phyloP scores from a whole-genome alignment of 2,329 filamentous ascomycete genomes.

The Colletotrichum abscissum region DNA sequence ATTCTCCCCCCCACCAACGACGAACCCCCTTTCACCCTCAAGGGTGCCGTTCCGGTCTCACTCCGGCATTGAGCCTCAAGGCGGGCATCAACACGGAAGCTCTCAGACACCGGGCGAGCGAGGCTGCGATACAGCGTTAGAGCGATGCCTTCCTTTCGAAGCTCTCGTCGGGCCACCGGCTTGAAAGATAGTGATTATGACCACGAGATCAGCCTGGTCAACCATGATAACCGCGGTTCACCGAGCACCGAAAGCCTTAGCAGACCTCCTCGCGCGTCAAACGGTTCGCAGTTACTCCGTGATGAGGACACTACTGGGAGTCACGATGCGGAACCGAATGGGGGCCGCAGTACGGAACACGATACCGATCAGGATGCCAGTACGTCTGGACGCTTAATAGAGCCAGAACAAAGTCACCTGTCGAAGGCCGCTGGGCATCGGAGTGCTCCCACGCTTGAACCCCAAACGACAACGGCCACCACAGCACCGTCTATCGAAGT shows the following conservation, averaged over 20 bases:
- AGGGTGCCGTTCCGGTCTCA: not conserved
- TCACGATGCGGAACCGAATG: not conserved
- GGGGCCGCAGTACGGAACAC: not conserved
- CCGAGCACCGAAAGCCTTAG: slow-evolving; percentile 20
- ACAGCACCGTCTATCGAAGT: slow-evolving; percentile 35
- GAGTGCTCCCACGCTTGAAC: not conserved
- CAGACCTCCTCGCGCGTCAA: slow-evolving; percentile 21
- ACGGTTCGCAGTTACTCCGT: slow-evolving; percentile 23
- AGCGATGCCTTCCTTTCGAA: slow-evolving; percentile 53
- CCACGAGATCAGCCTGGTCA: slow-evolving; percentile 77
- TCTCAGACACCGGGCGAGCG: slow-evolving; percentile 11
- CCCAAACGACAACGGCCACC: not conserved
- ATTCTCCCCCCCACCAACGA: slow-evolving; percentile 36
- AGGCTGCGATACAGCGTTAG: slow-evolving; percentile 25
- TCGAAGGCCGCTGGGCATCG: slow-evolving; percentile 3
- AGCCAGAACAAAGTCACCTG: not conserved
- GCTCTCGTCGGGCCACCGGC: slow-evolving; percentile 65
- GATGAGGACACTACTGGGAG: slow-evolving; percentile 15
- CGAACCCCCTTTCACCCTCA: slow-evolving; percentile 16
- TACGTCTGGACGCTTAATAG: slow-evolving; percentile 2
- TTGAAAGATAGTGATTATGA: slow-evolving; percentile 73
- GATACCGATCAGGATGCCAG: not conserved
- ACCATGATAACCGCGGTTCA: slow-evolving; percentile 54
- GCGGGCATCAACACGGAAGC: not conserved
- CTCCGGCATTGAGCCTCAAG: not conserved